Evolutionary conservation across 257 asterid species (phyloP).

Genomic region (Ballota nigra): DNA sequence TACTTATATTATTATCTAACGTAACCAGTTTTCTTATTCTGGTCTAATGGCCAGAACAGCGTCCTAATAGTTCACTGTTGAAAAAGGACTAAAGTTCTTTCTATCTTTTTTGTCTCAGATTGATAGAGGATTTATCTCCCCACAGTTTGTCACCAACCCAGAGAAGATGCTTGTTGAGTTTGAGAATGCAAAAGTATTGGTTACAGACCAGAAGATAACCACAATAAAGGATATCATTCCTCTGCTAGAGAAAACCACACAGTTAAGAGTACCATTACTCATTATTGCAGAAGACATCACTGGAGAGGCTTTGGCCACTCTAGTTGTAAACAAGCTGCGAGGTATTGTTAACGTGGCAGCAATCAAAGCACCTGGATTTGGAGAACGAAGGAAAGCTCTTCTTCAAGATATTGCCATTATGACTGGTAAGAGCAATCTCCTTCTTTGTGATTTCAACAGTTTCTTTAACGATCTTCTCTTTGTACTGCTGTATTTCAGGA

Average conservation of each 20-base stretch:
- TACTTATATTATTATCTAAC: no score
- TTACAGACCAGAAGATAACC: constrained; percentile 89
- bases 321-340: constrained; percentile 91
- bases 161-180: constrained; percentile 86
- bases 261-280: constrained; percentile 77
- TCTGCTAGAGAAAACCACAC: constrained; percentile 80
- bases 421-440: constrained; percentile 49
- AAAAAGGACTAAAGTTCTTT: not conserved
- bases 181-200: constrained; percentile 74
- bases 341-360: constrained; percentile 95
- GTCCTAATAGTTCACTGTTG: no score
- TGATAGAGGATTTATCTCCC: constrained; percentile 93
- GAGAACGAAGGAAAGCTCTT: constrained; percentile 92
- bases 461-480: not conserved
- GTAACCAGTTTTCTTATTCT: not conserved
- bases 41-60: not conserved
- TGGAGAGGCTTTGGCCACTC: constrained; percentile 98
- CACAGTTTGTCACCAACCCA: constrained; percentile 87
- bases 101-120: constrained; percentile 42
- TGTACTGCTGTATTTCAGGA: constrained; percentile 60
- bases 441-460: not conserved
- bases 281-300: constrained; percentile 90
- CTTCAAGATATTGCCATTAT: constrained; percentile 96
- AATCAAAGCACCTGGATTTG: constrained; percentile 99
- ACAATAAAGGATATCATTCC: constrained; percentile 93